phyloP scores from a whole-genome alignment of 495 filamentous ascomycete species.

The Glarea lozoyensis region DNA sequence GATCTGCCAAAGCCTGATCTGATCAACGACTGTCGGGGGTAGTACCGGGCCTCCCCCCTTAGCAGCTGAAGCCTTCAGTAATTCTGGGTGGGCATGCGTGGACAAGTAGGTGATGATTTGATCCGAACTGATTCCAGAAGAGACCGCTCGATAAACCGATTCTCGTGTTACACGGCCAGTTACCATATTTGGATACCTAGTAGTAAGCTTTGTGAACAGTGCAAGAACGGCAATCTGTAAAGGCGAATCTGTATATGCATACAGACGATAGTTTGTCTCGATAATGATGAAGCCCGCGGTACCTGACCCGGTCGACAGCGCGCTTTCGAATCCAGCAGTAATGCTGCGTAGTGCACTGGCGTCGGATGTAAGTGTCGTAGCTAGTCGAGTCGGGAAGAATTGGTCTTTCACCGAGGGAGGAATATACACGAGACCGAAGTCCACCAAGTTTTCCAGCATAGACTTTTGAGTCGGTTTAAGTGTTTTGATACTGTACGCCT shows the following conservation, averaged over 20 bases:
- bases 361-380: conserved; percentile 88
- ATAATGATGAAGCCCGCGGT: conserved; percentile 81
- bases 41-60: conserved; percentile 51
- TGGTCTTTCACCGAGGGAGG: conserved; percentile 37
- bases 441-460: conserved; percentile 76
- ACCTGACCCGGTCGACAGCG: conserved; percentile 36
- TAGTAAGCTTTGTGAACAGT: conserved; percentile 75
- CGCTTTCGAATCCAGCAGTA: conserved; percentile 41
- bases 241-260: conserved; percentile 89
- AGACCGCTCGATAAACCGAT: conserved; percentile 77
- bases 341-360: conserved; percentile 57
- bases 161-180: conserved; percentile 80
- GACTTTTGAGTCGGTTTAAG: conserved; percentile 72
- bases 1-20: conserved; percentile 95
- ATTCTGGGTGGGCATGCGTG: conserved; percentile 86
- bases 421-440: conserved; percentile 85
- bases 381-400: conserved; percentile 91
- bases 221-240: conserved; percentile 90
- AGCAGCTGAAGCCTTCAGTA: conserved; percentile 46
- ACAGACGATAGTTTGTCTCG: conserved; percentile 98
- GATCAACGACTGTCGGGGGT: conserved; percentile 92
- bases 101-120: conserved; percentile 88
- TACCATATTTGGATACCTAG: conserved; percentile 86
- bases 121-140: conserved; percentile 84
- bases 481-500: conserved; percentile 72